phyloP scores from a whole-genome alignment of 169 alveolate species.

The Perkinsus olseni region DNA sequence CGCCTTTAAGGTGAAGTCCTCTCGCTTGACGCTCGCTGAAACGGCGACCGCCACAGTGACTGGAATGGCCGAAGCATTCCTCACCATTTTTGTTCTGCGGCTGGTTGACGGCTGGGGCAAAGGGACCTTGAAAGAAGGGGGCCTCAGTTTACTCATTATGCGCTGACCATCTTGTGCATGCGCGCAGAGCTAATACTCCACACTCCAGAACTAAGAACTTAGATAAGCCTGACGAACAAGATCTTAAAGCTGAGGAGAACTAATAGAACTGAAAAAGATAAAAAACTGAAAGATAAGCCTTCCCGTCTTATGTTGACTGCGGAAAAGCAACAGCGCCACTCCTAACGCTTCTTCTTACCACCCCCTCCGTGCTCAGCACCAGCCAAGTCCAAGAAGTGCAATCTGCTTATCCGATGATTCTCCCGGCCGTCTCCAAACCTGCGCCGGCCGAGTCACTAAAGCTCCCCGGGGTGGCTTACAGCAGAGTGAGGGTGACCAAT shows the following conservation, averaged over 20 bases:
- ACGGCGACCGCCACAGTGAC: neutral
- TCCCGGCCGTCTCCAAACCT: neutral
- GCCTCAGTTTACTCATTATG: too few relatives aligned
- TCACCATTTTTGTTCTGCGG: neutral
- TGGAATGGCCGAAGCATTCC: neutral
- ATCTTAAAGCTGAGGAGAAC: too few relatives aligned
- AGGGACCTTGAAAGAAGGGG: too few relatives aligned
- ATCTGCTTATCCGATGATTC: neutral
- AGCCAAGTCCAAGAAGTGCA: neutral
- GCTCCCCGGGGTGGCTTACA: neutral
- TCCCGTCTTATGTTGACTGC: too few relatives aligned
- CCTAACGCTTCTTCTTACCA: too few relatives aligned
- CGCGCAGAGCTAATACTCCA: too few relatives aligned
- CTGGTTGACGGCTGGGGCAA: too few relatives aligned
- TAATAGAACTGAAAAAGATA: too few relatives aligned
- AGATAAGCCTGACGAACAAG: too few relatives aligned
- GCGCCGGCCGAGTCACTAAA: neutral
- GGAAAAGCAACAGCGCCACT: too few relatives aligned
- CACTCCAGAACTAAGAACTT: too few relatives aligned
- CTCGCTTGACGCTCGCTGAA: neutral
- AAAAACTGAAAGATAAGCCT: neutral
- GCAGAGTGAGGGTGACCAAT: neutral
- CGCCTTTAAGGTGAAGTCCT: neutral
- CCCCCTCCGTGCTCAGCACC: neutral
- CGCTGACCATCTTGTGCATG: too few relatives aligned